Evolutionary conservation across 129 eudicot genomes (phyloP), one percentile per base, ranked within the genome.

Genomic region (Flaveria linearis): DNA sequence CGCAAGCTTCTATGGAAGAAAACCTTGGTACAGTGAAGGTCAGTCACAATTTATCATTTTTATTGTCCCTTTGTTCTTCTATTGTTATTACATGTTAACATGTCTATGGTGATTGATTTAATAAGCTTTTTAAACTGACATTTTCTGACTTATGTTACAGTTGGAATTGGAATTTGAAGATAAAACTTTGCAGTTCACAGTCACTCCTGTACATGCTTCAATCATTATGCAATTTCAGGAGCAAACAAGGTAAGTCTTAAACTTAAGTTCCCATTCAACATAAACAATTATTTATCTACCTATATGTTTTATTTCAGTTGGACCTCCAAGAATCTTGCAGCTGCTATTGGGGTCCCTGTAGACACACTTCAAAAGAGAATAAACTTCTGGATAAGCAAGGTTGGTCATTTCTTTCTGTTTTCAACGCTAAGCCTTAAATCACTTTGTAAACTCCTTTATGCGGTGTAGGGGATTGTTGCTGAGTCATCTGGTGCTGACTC

Each of bases 11-110:
- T 87, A 22, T 94, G 98, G 98, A 94, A 91, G 91, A 94, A 94
- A 94, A 86, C 83, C 98, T 94, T 77, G 98, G 98, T 39, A 92
- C 92, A 33, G 98, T 94, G 60, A 94, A 94, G 97, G 98, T 93
- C 22, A 39, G 90, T 77, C 71, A 7, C 63, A 18, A 69, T 57
- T 22, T 41, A 41, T 6, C 63, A 71, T 13, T 7, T 45, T 20
- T 36, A 0, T 45, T 62, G 6, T 58, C n/a, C 14, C 36, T 12
- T 23, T 58, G 36, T 64, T 13, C 39, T 51, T 23, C 25, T 62
- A 57, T 71, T 64, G 78, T 49, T 66, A 64, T 30, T 7, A 14
- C 46, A 30, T 36, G 16, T 36, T 65, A 60, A 26, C 39, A 23
- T 26, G n/a, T 1, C 17, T 23, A 26, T 10, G 12, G 8, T 60